Base-by-base conservation (phyloP, 2,329 filamentous ascomycete species). In the Fusarium illudens region DNA sequence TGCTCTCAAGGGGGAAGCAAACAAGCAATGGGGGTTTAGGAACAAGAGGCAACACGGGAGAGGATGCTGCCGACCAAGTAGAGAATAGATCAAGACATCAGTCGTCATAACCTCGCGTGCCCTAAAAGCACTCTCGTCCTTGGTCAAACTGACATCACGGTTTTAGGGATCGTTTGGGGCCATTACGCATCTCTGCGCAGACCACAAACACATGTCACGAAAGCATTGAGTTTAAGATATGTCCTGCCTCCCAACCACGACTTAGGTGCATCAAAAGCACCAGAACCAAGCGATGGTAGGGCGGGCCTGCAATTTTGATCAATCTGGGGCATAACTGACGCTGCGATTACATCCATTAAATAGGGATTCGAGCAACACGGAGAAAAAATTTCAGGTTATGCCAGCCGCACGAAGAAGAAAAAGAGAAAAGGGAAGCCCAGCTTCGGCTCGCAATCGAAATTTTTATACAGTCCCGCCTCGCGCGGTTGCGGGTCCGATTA, bases 251-350 rank as follows among this genome's bases (percentile, higher is more conserved):
- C 71, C 70, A 73, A 75, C 72, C 78, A 73, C 71, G 75, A 73
- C 74, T 71, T 68, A 65, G 64, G 71, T 71, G 74, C 68, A 70
- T 67, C 69, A 66, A 27, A 71, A 72, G 64, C 70, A 73, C 73
- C 62, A 73, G 72, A 71, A 76, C 71, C 77, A 77, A 82, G 78
- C 83, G 84, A 82, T 81, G 80, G 81, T 81, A 78, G 82, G 80
- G 84, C 82, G 84, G 81, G 84, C 79, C 83, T 92, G 91, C 91
- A 94, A 95, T 95, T 92, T 85, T 86, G 81, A 82, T 91, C 81
- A 65, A 77, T 92, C 91, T 94, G 87, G 86, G 90, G 88, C 89
- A 87, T 86, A 88, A 91, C 87, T 89, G 91, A 94, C 91, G 90
- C 91, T 89, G 74, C 79, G 81, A 81, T 75, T 68, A 69, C 68